phyloP scores from a whole-genome alignment of 352 stramenopile species.

The Phytophthora pluvialis region DNA sequence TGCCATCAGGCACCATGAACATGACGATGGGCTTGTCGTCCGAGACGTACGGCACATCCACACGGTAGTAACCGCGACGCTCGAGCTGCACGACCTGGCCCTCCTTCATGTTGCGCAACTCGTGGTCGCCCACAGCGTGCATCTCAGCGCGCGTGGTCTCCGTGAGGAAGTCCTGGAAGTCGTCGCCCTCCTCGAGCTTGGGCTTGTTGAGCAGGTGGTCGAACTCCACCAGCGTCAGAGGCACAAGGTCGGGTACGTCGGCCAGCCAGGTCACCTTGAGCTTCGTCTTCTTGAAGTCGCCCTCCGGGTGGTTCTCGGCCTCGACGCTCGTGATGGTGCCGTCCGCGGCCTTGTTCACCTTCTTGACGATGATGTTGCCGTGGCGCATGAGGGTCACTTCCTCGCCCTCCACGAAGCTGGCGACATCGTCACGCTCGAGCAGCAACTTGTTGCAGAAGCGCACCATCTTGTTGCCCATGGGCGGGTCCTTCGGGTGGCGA shows the following conservation, averaged over 20 bases:
- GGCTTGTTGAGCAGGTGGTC: constrained; percentile 99
- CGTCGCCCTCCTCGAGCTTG: constrained; percentile 98
- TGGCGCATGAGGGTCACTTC: constrained; percentile 98
- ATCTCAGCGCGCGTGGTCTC: constrained; percentile 94
- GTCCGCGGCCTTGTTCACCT: constrained; percentile 65
- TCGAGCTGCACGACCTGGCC: constrained; percentile 98
- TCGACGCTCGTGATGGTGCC: constrained; percentile 68
- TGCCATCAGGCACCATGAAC: constrained; percentile 99
- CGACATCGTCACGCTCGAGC: constrained; percentile 96
- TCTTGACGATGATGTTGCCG: constrained; percentile 91
- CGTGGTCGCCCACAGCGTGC: constrained; percentile 94
- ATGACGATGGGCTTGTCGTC: constrained; percentile 93
- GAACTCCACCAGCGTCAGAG: constrained; percentile 96
- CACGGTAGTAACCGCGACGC: constrained; percentile 97
- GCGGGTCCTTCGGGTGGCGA: constrained; percentile 83
- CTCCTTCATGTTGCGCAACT: constrained; percentile 94
- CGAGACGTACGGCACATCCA: constrained; percentile 84
- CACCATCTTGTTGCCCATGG: constrained; percentile 86
- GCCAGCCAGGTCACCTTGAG: constrained; percentile 97
- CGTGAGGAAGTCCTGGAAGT: constrained; percentile 98
- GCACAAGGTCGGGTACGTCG: constrained; percentile 88
- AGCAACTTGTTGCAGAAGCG: constrained; percentile 92
- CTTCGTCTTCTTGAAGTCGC: constrained; percentile 96
- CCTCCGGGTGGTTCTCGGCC: constrained; percentile 76
- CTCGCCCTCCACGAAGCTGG: constrained; percentile 94